These are phyloP conservation scores for Raphanus hybrid DNA, from an alignment of 441 rosid genomes.

Conservation along the genomic window DNA sequence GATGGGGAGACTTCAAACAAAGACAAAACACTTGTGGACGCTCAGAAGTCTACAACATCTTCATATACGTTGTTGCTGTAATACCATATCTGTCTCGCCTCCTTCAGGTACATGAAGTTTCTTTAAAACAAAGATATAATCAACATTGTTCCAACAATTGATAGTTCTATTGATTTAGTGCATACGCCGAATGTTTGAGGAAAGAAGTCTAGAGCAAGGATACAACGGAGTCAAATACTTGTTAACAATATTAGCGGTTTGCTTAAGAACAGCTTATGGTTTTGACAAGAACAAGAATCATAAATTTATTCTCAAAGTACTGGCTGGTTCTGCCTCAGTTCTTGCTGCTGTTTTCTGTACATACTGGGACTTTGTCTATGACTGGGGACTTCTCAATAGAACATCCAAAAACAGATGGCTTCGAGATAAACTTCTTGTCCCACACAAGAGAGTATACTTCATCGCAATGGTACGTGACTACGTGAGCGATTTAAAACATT, in stretches of 20 bases:
- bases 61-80: conserved; percentile 46
- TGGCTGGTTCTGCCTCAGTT: conserved; percentile 52
- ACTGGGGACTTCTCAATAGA: conserved; percentile 72
- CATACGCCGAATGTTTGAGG: conserved; percentile 46
- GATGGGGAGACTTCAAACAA: conserved; percentile 49
- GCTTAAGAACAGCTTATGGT: conserved; percentile 43
- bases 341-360: conserved; percentile 55
- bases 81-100: conserved; percentile 50
- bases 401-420: conserved; percentile 67
- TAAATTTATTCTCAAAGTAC: conserved; percentile 38
- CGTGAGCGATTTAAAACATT: neutral
- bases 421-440: conserved; percentile 76
- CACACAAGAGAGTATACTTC: conserved; percentile 55
- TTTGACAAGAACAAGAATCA: conserved; percentile 16
- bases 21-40: conserved; percentile 42
- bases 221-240: conserved; percentile 49
- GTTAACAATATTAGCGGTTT: conserved; percentile 47
- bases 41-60: conserved; percentile 29
- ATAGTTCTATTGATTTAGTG: conserved; percentile 32
- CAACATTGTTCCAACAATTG: neutral
- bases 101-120: conserved; percentile 46
- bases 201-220: conserved; percentile 49
- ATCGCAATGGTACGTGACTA: conserved; percentile 55
- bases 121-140: neutral
- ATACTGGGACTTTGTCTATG: conserved; percentile 72